phyloP scores from a whole-genome alignment of 805 yeast species.

The Zygoascus biomembranicola region DNA sequence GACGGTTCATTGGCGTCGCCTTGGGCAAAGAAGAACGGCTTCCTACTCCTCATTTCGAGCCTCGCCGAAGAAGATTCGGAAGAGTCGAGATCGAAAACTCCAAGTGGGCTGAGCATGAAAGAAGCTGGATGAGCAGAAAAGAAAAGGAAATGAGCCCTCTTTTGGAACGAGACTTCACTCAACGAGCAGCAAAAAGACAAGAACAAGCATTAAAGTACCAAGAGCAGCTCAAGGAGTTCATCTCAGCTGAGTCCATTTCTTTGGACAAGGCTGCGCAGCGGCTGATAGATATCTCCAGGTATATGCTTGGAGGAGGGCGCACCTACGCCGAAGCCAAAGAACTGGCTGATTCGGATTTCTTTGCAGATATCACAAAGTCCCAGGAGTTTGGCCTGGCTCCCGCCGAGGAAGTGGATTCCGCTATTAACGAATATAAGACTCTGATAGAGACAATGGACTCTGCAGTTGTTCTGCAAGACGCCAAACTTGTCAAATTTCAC shows the following conservation, averaged over 20 bases:
- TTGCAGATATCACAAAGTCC: constrained; percentile 34
- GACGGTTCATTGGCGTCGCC: constrained; percentile 86
- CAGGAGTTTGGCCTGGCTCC: constrained; percentile 18
- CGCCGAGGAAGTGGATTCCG: constrained; percentile 26
- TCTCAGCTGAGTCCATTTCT: constrained; percentile 24
- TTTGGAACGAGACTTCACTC: constrained; percentile 34
- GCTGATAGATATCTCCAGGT: constrained; percentile 45
- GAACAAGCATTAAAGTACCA: constrained; percentile 26
- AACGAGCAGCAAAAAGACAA: constrained; percentile 36
- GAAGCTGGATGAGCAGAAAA: constrained; percentile 55
- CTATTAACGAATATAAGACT: constrained; percentile 28
- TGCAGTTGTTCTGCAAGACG: constrained; percentile 40
- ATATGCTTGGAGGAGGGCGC: constrained; percentile 54
- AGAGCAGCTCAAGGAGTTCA: constrained; percentile 20
- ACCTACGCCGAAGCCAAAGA: constrained; percentile 46
- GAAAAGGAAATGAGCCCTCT: constrained; percentile 50
- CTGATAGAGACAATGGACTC: constrained; percentile 31
- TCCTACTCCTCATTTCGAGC: constrained; percentile 89
- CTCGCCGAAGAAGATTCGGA: constrained; percentile 81
- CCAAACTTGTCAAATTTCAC: constrained; percentile 34
- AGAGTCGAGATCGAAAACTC: constrained; percentile 44
- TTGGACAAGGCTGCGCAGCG: constrained; percentile 40
- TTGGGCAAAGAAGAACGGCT: constrained; percentile 51
- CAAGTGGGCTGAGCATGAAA: constrained; percentile 49
- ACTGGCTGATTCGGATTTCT: constrained; percentile 45